Base-by-base conservation (phyloP, 192 early-diverging fungal genomes). In the Pilaira anomala region DNA sequence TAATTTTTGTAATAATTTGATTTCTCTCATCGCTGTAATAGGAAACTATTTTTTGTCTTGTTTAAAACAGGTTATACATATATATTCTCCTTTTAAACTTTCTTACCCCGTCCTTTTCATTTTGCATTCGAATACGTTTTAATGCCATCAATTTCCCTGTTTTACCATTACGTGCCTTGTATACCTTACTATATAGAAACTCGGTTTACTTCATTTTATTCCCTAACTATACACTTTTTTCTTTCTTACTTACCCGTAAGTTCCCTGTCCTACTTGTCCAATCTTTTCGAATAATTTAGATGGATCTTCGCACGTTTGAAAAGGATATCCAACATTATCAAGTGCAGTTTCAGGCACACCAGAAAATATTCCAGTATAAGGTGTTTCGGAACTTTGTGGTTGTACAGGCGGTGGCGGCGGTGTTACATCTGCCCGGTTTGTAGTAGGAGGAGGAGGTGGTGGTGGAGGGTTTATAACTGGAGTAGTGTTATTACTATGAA, bases 11-110 rank as follows among this genome's bases (percentile, higher is more conserved):
- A 93, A 71, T 25, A 93, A 58, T 42, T 90, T 90, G 65, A 93
- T 92, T 71, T 93, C 91, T 46, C 91, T 82, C 84, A 93, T 87
- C 3, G 91, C 89, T 11, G 91, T 93, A 59, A 93, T 89, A 18
- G 91, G 91, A 69, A 93, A 92, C 75, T 84, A 58, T 4, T 14
- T 21, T 24, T 50, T 19, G 18, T 22, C 29, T n/a, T 36, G 29
- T 26, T 25, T 19, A 25, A 68, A n/a, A 14, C 13, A 29, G 13
- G 5, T 28, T 26, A 53, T 28, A 7, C 0, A 8, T 33, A 54
- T 29, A 28, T 54, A 25, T 16, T 16, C 29, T 29, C 18, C 19
- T n/a, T 58, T 24, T 36, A 19, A 21, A 46, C 16, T 45, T 5
- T 42, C 68, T 64, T 78, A 80, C 83, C 30, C 90, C 90, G 60